A percentile compares a stretch with the other conserved stretches of the same genome.
Evolutionary conservation across 2,329 filamentous ascomycete genomes (phyloP).

Genomic region (Zelopaecilomyces penicillatus): DNA sequence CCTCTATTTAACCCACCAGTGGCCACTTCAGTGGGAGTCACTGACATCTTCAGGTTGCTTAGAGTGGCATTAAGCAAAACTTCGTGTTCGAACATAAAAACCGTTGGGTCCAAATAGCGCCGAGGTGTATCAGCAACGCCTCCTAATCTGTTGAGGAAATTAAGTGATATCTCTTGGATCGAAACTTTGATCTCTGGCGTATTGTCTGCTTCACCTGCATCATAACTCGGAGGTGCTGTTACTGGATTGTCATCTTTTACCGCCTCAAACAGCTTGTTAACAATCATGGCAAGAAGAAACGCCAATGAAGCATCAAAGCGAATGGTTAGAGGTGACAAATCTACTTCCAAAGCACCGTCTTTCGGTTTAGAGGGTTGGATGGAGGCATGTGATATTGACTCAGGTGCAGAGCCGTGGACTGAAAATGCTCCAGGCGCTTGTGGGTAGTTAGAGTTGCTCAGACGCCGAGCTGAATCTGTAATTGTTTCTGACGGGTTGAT

Average conservation of each 20-base stretch:
- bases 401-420: constrained; percentile 23
- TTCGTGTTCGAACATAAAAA: constrained; percentile 36
- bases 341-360: constrained; percentile 36
- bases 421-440: constrained; percentile 57
- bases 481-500: constrained; percentile 19
- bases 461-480: constrained; percentile 20
- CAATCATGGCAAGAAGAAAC: constrained; percentile 44
- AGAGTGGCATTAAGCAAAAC: constrained; percentile 45
- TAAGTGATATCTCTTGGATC: constrained; percentile 42
- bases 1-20: constrained; percentile 7
- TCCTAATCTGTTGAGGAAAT: constrained; percentile 46
- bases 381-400: neutral
- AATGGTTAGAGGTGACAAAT: constrained; percentile 42
- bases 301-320: constrained; percentile 50
- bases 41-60: constrained; percentile 31
- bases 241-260: constrained; percentile 22
- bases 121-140: constrained; percentile 44
- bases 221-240: constrained; percentile 10
- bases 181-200: constrained; percentile 34
- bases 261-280: constrained; percentile 40
- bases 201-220: constrained; percentile 9
- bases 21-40: constrained; percentile 14
- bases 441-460: constrained; percentile 34
- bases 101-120: constrained; percentile 32
- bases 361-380: constrained; percentile 1